phyloP scores from a whole-genome alignment of 2,329 filamentous ascomycete genomes.

The Phialophora expanda region DNA sequence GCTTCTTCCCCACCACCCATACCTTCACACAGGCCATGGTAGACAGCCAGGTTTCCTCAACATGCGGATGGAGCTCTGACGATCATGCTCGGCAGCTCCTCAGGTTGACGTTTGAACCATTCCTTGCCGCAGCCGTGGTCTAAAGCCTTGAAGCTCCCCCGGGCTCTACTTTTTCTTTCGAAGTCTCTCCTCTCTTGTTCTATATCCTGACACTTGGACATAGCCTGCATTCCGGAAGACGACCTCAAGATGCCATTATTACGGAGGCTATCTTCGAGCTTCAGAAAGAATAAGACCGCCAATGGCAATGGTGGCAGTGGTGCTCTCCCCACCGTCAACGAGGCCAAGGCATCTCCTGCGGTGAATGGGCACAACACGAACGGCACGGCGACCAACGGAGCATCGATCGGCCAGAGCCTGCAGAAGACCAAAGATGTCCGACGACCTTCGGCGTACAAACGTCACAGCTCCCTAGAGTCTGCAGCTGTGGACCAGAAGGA shows the following conservation, averaged over 20 bases:
- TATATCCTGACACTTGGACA: not conserved
- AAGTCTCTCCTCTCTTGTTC: not conserved
- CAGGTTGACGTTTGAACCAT: not conserved
- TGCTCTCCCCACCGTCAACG: slow-evolving; percentile 27
- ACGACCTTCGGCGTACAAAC: slow-evolving; percentile 16
- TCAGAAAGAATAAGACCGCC: slow-evolving; percentile 18
- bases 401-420: slow-evolving; percentile 28
- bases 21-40: not conserved
- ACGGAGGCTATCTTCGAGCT: slow-evolving; percentile 26
- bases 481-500: slow-evolving; percentile 26
- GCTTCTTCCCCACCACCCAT: not conserved
- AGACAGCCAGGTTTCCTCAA: not conserved
- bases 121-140: not conserved
- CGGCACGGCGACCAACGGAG: slow-evolving; percentile 19
- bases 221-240: not conserved
- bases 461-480: slow-evolving; percentile 4
- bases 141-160: not conserved
- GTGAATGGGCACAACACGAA: slow-evolving; percentile 37
- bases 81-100: not conserved
- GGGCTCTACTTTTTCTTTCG: not conserved
- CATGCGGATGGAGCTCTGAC: not conserved
- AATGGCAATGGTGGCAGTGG: slow-evolving; percentile 6
- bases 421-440: slow-evolving; percentile 27
- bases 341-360: slow-evolving; percentile 14
- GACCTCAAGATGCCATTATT: slow-evolving; percentile 21